Conservation (phyloP, 129 eudicot genomes). For the Erigeron canadensis region DNA sequence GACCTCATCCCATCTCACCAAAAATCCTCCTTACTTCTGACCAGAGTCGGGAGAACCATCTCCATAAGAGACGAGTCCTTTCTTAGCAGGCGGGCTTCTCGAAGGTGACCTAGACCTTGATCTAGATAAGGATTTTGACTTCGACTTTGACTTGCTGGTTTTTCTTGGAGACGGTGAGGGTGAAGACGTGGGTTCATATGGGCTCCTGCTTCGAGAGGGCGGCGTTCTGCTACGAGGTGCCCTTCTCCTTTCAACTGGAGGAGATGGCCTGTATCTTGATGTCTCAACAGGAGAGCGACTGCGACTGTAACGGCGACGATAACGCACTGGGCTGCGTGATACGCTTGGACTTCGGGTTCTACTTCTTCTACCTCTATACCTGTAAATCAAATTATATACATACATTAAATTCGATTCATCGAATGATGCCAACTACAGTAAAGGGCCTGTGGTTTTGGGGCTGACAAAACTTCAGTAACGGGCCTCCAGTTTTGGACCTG, state of each 20-base stretch:
- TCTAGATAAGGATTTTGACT: conserved; percentile 25
- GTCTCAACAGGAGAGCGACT: conserved; percentile 74
- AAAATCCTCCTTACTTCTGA: conserved; percentile 34
- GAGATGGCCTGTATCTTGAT: conserved; percentile 70
- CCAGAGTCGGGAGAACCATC: conserved; percentile 93
- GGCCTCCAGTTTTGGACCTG: too few species aligned
- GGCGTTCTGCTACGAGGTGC: conserved; percentile 42
- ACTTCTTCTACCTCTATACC: conserved; percentile 92
- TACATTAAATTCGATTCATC: too few species aligned
- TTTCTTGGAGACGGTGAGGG: conserved; percentile 56
- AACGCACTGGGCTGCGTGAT: conserved; percentile 83
- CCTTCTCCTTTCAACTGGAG: conserved; percentile 64
- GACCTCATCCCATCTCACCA: not conserved
- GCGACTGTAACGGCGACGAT: conserved; percentile 85
- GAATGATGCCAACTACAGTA: too few species aligned
- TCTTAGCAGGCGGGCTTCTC: conserved; percentile 66
- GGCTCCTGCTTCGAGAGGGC: conserved; percentile 59
- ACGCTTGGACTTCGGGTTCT: conserved; percentile 73
- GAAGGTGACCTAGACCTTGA: conserved; percentile 65
- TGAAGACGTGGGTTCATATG: conserved; percentile 51
- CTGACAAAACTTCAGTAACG: too few species aligned
- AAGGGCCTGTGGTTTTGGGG: too few species aligned
- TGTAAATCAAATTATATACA: conserved; percentile 36
- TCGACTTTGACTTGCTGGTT: conserved; percentile 40
- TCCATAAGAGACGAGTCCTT: conserved; percentile 84